A percentile compares a stretch with the other conserved stretches of the same genome.
Evolutionary conservation across 176 grass and related monocot species (phyloP).

Genomic region (Ananas comosus): DNA sequence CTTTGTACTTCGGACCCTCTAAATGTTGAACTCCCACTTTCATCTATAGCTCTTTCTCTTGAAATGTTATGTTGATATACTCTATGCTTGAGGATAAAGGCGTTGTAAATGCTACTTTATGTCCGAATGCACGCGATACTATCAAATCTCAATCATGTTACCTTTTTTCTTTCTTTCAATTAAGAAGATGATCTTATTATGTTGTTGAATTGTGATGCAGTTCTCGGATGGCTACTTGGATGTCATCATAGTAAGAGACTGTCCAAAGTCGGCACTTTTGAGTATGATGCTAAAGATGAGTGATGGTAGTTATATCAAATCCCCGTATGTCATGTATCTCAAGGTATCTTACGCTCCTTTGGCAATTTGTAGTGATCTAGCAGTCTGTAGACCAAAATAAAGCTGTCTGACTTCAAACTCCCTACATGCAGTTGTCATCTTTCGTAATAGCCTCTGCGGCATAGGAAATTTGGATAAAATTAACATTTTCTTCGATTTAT

Average conservation of each 20-base stretch:
- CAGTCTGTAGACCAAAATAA: too few relatives aligned
- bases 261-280: constrained; percentile 47
- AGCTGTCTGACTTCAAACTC: neutral
- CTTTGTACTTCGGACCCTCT: too few relatives aligned
- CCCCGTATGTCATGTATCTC: constrained; percentile 67
- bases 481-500: neutral
- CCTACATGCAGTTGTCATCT: neutral
- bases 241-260: constrained; percentile 73
- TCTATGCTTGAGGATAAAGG: too few relatives aligned
- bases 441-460: neutral
- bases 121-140: too few relatives aligned
- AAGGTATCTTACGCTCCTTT: constrained; percentile 38
- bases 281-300: constrained; percentile 56
- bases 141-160: neutral
- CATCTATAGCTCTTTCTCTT: too few relatives aligned
- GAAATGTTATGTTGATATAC: too few relatives aligned
- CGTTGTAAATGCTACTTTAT: too few relatives aligned
- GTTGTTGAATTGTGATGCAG: constrained; percentile 32
- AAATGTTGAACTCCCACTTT: too few relatives aligned
- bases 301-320: constrained; percentile 60
- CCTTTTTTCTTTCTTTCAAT: neutral
- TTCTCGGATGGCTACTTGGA: constrained; percentile 98
- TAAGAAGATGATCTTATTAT: neutral
- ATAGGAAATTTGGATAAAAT: neutral
- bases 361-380: neutral